Percentiles rank a stretch among this genome's conserved stretches.
Evolutionary conservation across 345 rosid species (phyloP).

Genomic region (Corchorus olitorius): DNA sequence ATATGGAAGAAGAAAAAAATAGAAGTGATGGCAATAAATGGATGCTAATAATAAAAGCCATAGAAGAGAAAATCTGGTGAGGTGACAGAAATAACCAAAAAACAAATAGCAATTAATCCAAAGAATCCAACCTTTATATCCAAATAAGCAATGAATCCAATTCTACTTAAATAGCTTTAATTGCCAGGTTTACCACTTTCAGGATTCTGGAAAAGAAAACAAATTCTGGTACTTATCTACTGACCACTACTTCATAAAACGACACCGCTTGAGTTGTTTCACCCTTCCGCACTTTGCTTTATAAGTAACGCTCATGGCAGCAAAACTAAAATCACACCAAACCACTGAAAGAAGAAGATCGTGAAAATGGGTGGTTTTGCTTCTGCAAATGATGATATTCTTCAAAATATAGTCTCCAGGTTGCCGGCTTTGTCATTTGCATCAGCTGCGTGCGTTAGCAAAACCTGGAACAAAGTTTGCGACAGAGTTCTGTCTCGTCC

Average conservation of each 20-base stretch:
- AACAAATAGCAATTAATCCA: background rate
- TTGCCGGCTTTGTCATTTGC: constrained; percentile 56
- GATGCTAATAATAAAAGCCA: background rate
- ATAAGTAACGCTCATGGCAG: constrained; percentile 4
- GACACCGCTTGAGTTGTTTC: background rate
- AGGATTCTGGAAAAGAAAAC: background rate
- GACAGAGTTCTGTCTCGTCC: constrained; percentile 43
- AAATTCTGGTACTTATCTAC: constrained; percentile 1
- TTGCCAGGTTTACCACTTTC: background rate
- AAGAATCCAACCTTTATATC: constrained; percentile 5
- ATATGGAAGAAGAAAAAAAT: background rate
- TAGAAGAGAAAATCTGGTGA: background rate
- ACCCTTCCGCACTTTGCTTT: background rate
- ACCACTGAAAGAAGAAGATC: background rate
- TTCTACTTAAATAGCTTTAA: constrained; percentile 2
- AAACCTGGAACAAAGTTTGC: constrained; percentile 45
- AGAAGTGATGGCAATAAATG: background rate
- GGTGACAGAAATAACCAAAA: constrained; percentile 4
- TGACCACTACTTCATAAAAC: background rate
- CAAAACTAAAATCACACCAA: background rate
- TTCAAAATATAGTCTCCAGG: constrained; percentile 43
- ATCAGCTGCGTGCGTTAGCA: constrained; percentile 55
- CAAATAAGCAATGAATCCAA: background rate
- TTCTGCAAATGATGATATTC: constrained; percentile 34
- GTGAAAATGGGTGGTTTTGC: constrained; percentile 10